Evolutionary conservation across 1,139 yeast genomes (phyloP).

Genomic region (Saccharomycopsis phalli): DNA sequence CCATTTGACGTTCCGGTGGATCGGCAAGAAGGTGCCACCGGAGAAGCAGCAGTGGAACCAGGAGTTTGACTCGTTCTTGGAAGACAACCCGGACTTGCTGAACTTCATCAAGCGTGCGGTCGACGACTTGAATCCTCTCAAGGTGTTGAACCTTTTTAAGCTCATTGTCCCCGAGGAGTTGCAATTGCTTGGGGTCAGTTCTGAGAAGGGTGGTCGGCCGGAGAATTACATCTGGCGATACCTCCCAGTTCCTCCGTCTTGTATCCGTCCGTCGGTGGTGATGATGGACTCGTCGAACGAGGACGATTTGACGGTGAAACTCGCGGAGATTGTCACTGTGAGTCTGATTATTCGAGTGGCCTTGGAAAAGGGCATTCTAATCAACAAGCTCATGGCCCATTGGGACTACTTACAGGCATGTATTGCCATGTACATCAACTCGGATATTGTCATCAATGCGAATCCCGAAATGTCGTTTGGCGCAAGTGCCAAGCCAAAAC

Average conservation of each 20-base stretch:
- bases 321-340: conserved; percentile 96
- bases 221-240: conserved; percentile 97
- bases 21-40: conserved; percentile 80
- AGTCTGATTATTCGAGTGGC: conserved; percentile 90
- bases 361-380: conserved; percentile 86
- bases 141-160: conserved; percentile 79
- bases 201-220: conserved; percentile 84
- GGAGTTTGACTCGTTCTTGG: conserved; percentile 66
- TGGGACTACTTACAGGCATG: conserved; percentile 97
- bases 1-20: conserved; percentile 94
- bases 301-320: conserved; percentile 92
- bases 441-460: conserved; percentile 65
- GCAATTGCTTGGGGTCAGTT: conserved; percentile 84
- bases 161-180: conserved; percentile 82
- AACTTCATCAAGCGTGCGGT: conserved; percentile 78
- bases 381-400: conserved; percentile 91
- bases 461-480: conserved; percentile 52
- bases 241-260: conserved; percentile 97
- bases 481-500: conserved; percentile 57
- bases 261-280: conserved; percentile 93
- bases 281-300: conserved; percentile 95
- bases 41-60: conserved; percentile 84
- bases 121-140: conserved; percentile 91
- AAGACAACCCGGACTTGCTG: conserved; percentile 78
- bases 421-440: conserved; percentile 94